phyloP scores from a whole-genome alignment of 176 grass and related monocot species.

The Lolium perenne region DNA sequence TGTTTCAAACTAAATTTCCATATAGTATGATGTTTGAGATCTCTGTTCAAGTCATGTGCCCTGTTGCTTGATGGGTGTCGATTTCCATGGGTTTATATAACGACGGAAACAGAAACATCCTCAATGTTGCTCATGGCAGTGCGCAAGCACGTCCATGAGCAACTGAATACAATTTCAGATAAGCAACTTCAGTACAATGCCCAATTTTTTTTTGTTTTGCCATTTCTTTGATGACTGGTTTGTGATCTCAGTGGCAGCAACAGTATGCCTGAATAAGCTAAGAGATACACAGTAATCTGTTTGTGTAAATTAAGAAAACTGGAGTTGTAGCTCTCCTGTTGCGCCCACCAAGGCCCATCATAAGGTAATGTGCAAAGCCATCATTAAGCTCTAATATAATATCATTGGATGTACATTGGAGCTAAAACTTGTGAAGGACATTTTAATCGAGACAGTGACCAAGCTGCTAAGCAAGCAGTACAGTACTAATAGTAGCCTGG shows the following conservation, averaged over 20 bases:
- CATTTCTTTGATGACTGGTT: neutral
- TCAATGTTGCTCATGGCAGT: neutral
- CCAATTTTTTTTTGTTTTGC: neutral
- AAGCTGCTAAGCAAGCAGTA: neutral
- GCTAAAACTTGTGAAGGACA: neutral
- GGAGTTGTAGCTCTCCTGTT: neutral
- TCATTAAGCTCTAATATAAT: neutral
- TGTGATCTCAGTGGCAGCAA: neutral
- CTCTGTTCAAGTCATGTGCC: neutral
- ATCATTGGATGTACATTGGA: neutral
- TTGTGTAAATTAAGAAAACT: conserved; percentile 1
- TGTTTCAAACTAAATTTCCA: neutral
- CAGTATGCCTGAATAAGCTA: neutral
- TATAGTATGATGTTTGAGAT: conserved; percentile 9
- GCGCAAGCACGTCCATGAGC: conserved; percentile 21
- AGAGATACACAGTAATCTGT: neutral
- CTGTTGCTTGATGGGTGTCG: neutral
- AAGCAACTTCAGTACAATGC: neutral
- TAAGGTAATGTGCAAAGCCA: neutral
- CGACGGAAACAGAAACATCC: neutral
- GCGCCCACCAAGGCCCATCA: neutral
- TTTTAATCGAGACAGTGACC: neutral
- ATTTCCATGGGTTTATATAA: conserved; percentile 17
- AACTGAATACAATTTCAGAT: conserved; percentile 23
- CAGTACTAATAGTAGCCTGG: neutral